phyloP scores from a whole-genome alignment of 177 flowering plant species.

The Tripterygium wilfordii region DNA sequence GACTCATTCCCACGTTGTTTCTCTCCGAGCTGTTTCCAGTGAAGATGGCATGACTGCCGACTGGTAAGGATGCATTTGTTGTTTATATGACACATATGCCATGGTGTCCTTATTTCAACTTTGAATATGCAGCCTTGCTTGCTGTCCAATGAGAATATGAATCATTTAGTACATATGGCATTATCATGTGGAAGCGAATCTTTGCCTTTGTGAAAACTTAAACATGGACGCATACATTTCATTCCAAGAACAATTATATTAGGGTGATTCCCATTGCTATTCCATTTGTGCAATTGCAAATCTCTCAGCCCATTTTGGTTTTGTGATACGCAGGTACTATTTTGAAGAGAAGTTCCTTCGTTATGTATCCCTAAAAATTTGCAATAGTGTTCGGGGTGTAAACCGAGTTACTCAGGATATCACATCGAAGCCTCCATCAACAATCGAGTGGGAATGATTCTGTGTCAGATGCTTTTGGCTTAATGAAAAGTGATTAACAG shows the following conservation, averaged over 20 bases:
- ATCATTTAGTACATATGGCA: no score
- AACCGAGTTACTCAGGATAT: slow-evolving; percentile 87
- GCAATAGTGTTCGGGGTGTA: slow-evolving; percentile 86
- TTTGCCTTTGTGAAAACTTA: no score
- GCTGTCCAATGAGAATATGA: no score
- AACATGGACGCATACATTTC: no score
- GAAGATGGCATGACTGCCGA: slow-evolving; percentile 56
- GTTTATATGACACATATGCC: neutral
- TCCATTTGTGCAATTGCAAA: no score
- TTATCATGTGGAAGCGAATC: no score
- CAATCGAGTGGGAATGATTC: slow-evolving; percentile 92
- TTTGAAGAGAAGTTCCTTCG: slow-evolving; percentile 86
- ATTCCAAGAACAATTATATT: no score
- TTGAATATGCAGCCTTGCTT: no score
- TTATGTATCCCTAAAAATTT: slow-evolving; percentile 73
- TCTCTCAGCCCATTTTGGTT: no score
- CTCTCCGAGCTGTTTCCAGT: slow-evolving; percentile 59
- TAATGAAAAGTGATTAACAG: neutral
- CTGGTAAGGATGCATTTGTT: slow-evolving; percentile 21
- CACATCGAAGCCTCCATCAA: slow-evolving; percentile 96
- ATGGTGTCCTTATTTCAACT: neutral
- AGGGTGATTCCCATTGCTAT: no score
- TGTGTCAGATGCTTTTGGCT: slow-evolving; percentile 1
- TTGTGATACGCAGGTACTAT: slow-evolving; percentile 87
- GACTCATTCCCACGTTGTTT: slow-evolving; percentile 88